Base-by-base conservation (phyloP, 2,329 filamentous ascomycete genomes). In the Aspergillus ibericus region DNA sequence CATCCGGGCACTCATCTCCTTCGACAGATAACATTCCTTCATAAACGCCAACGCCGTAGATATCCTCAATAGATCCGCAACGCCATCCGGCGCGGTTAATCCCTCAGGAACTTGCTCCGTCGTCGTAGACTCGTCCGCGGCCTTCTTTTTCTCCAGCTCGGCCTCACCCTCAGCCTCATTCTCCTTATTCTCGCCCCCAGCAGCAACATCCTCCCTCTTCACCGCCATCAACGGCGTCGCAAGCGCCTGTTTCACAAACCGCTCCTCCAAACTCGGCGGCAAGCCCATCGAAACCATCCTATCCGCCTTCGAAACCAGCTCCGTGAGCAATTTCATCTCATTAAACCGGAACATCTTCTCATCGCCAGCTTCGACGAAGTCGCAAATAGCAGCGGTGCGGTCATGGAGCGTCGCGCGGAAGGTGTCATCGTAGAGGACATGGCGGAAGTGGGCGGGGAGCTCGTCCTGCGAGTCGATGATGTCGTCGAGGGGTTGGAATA, bases 321-420 rank as follows among this genome's bases (percentile, higher is more conserved):
- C 81, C 1, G 75, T 70, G 6, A 89, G 69, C 0, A 97, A 82
- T 70, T 92, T 96, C 12, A 81, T 77, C 68, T 90, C 83, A 66
- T 82, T 95, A 22, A 96, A 78, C 12, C 92, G 86, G 74, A 90
- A 96, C 90, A 97, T 92, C 55, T 78, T 85, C 73, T 97, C 92
- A 60, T 91, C 90, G 13, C 89, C 91, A 0, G 90, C 90, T 34
- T 95, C 89, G 10, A 96, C 89, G 0, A 83, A 88, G 68, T 97
- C 92, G 75, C 93, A 96, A 5, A 95, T 81, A 1, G 79, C 81
- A 1, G 80, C 82, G 78, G 96, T 87, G 35, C 91, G 83, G 10
- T 80, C 75, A 68, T 90, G 86, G 0, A 96, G 72, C 32, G 82
- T 76, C 2, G 47, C 47, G 64, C 72, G 60, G 79, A 81, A 68